A percentile compares a stretch with the other conserved stretches of the same genome.
Evolutionary conservation across 176 grass and related monocot genomes (phyloP).

Genomic region (Bromus sterilis): DNA sequence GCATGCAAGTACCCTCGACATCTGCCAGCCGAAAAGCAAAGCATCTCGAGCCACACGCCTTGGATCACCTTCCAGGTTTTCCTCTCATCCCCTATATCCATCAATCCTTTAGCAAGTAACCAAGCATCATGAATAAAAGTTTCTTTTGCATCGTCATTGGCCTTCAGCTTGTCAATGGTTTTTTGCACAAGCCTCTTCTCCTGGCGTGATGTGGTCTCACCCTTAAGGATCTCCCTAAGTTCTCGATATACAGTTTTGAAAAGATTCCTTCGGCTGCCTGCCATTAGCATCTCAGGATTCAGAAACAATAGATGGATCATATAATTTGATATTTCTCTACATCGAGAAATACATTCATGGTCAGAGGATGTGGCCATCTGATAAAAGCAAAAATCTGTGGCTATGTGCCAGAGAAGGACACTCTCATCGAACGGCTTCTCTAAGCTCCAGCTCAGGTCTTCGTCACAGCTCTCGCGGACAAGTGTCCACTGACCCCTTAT

Average conservation of each 20-base stretch:
- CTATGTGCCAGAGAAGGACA: neutral
- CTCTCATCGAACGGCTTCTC: neutral
- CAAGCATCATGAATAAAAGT: neutral
- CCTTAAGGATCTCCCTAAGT: neutral
- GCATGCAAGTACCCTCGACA: constrained; percentile 6
- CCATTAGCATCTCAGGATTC: neutral
- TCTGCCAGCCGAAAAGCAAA: neutral
- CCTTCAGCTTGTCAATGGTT: too few species aligned
- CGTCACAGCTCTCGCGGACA: neutral
- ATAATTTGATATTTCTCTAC: neutral
- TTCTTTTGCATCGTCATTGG: neutral
- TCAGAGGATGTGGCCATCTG: neutral
- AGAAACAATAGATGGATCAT: neutral
- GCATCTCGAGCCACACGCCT: neutral
- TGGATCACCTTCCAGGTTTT: neutral
- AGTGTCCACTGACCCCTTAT: neutral
- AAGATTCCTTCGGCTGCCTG: neutral
- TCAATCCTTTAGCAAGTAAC: neutral
- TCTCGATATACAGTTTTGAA: neutral
- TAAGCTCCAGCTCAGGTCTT: neutral
- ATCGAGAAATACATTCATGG: neutral
- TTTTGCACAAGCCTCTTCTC: too few species aligned
- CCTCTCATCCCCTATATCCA: neutral
- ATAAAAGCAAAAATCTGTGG: neutral
- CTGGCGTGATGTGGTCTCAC: neutral